Evolutionary conservation across 2,329 filamentous ascomycete genomes (phyloP), one percentile per base, ranked within the genome.

Genomic region (Colletotrichum cereale): DNA sequence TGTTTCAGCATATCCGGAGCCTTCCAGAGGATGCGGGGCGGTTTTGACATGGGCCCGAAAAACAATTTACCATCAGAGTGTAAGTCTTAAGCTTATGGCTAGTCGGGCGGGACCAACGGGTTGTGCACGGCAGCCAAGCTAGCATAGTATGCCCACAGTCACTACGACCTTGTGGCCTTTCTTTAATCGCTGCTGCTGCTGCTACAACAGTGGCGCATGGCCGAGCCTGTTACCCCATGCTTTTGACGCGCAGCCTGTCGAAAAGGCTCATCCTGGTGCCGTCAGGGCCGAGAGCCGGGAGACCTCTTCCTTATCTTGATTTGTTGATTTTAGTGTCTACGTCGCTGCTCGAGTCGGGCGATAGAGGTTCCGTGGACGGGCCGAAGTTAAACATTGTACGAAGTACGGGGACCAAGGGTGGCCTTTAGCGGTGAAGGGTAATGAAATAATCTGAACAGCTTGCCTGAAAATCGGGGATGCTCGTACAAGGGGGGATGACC

Each of bases 211-310:
- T 24, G 21, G 2, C n/a, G 2, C n/a, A 47, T 24, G 44, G n/a
- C 8, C 1, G 44, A 12, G 44, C 12, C n/a, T 47, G 21, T 14
- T 47, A 24, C 21, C n/a, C n/a, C n/a, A n/a, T n/a, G n/a, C n/a
- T n/a, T n/a, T 96, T 96, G 66, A 87, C 85, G 73, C 92, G 91
- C 74, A 97, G 88, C 60, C 93, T 91, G 79, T 95, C 93, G 68
- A 96, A 86, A 31, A 97, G 88, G 64, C 89, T 89, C 83, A 92
- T 90, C 82, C 90, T 85, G 56, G 81, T 80, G 52, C 82, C 85
- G 61, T 85, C 84, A 1, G 82, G 73, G 71, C 86, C 86, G 77
- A 78, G 44, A 74, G 77, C 62, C 73, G 79, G 56, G 21, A n/a
- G n/a, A n/a, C n/a, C n/a, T n/a, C n/a, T n/a, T n/a, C n/a, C n/a